phyloP scores from a whole-genome alignment of 2,329 filamentous ascomycete genomes.

The Ophiosphaerella narmari region DNA sequence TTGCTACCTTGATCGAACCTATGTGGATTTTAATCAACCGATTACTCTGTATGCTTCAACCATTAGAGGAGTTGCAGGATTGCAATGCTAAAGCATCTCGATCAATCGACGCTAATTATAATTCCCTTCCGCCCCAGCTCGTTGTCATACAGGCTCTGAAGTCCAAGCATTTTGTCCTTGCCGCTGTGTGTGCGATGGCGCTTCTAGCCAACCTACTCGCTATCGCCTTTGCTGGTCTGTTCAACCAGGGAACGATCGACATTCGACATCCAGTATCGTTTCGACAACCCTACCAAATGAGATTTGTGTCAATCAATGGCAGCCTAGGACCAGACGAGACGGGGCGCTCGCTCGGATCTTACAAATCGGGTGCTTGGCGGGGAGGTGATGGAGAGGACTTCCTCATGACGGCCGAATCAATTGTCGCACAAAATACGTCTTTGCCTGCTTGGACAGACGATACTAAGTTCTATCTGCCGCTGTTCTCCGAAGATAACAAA shows the following conservation, averaged over 20 bases:
- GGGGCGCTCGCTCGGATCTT: neutral
- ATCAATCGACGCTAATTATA: constrained; percentile 55
- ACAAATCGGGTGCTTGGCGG: constrained; percentile 22
- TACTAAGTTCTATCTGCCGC: constrained; percentile 55
- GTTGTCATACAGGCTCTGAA: constrained; percentile 52
- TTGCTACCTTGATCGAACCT: constrained; percentile 63
- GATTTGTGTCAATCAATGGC: constrained; percentile 34
- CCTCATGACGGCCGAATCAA: constrained; percentile 53
- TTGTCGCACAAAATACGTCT: constrained; percentile 49
- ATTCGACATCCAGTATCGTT: constrained; percentile 15
- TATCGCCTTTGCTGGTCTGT: constrained; percentile 57
- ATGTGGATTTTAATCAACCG: constrained; percentile 62
- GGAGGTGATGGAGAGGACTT: constrained; percentile 41
- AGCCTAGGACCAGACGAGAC: constrained; percentile 24
- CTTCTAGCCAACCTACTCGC: constrained; percentile 60
- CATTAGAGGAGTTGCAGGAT: constrained; percentile 55
- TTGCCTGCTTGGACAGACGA: constrained; percentile 58
- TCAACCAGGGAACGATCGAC: constrained; percentile 46
- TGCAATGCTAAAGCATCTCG: constrained; percentile 42
- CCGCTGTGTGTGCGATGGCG: constrained; percentile 53
- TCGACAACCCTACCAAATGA: constrained; percentile 12
- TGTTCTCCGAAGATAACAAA: constrained; percentile 22
- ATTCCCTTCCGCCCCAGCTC: constrained; percentile 61
- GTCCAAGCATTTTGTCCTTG: constrained; percentile 54
- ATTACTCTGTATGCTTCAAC: constrained; percentile 58